Conservation (phyloP, 1,284 basidiomycete genomes). For the Testicularia cyperi region DNA sequence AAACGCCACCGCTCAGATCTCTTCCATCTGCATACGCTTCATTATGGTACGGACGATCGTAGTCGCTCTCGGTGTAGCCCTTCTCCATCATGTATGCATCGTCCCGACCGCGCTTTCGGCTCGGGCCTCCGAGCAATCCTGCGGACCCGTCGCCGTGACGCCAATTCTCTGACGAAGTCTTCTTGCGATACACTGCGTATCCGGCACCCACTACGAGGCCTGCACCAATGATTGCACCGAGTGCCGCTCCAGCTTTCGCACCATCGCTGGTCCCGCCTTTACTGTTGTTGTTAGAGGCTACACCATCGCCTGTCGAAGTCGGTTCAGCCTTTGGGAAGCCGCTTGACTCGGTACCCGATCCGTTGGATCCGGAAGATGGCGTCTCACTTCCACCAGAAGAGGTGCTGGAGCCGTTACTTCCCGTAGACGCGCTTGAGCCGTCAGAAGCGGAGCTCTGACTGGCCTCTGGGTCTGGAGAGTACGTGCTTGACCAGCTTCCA, state of each 20-base stretch:
- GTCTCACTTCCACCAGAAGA: constrained; percentile 7
- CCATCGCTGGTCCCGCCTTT: constrained; percentile 11
- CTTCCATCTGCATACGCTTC: constrained; percentile 6
- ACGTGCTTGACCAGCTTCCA: constrained; percentile 38
- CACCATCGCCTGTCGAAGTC: not conserved
- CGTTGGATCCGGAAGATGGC: not conserved
- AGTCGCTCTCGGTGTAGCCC: constrained; percentile 11
- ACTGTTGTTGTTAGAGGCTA: constrained; percentile 1
- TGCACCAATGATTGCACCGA: constrained; percentile 42
- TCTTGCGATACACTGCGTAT: constrained; percentile 38
- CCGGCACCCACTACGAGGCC: constrained; percentile 48
- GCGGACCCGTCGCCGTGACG: constrained; percentile 34
- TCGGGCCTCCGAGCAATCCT: constrained; percentile 24
- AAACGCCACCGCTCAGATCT: constrained; percentile 4
- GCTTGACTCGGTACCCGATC: not conserved
- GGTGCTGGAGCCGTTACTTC: constrained; percentile 1
- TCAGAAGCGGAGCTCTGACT: constrained; percentile 1
- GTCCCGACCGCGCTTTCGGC: constrained; percentile 3
- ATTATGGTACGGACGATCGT: constrained; percentile 23
- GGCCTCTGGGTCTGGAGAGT: constrained; percentile 42
- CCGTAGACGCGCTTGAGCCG: constrained; percentile 7
- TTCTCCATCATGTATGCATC: constrained; percentile 41
- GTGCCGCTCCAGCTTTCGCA: constrained; percentile 43
- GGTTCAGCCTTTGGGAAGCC: constrained; percentile 12
- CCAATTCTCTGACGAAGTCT: constrained; percentile 25